phyloP scores from a whole-genome alignment of 129 eudicot genomes.

The Flaveria trinervia region DNA sequence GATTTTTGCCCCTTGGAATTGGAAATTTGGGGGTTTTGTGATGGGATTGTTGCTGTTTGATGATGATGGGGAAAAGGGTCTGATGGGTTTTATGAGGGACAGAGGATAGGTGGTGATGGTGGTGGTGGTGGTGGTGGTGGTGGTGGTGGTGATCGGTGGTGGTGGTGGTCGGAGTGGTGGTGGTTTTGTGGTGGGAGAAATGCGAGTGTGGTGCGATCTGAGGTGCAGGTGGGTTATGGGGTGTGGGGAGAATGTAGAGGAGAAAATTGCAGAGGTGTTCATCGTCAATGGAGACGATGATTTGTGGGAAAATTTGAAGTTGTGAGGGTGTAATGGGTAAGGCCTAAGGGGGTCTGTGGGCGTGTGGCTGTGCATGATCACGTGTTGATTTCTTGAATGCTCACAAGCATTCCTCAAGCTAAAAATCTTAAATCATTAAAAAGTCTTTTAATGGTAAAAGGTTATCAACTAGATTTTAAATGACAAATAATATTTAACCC shows the following conservation, averaged over 20 bases:
- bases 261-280: slow-evolving; percentile 46
- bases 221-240: slow-evolving; percentile 39
- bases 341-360: no score
- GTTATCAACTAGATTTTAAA: no score
- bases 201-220: not conserved
- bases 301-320: no score
- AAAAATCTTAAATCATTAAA: no score
- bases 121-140: slow-evolving; percentile 1
- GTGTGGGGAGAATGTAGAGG: slow-evolving; percentile 31
- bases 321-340: no score
- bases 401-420: no score
- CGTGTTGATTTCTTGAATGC: no score
- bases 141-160: slow-evolving; percentile 1
- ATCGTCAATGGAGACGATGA: slow-evolving; percentile 27
- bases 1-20: slow-evolving; percentile 51
- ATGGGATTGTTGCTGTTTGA: slow-evolving; percentile 26
- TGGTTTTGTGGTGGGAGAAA: slow-evolving; percentile 22
- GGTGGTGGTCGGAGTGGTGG: slow-evolving; percentile 35
- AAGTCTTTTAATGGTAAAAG: no score
- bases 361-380: no score
- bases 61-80: slow-evolving; percentile 27
- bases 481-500: no score
- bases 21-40: slow-evolving; percentile 26
- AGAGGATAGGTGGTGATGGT: slow-evolving; percentile 1
- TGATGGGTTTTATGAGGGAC: slow-evolving; percentile 22